These are phyloP conservation scores for Posidonia oceanica DNA, from an alignment of 116 monocot genomes.

Conservation along the genomic window DNA sequence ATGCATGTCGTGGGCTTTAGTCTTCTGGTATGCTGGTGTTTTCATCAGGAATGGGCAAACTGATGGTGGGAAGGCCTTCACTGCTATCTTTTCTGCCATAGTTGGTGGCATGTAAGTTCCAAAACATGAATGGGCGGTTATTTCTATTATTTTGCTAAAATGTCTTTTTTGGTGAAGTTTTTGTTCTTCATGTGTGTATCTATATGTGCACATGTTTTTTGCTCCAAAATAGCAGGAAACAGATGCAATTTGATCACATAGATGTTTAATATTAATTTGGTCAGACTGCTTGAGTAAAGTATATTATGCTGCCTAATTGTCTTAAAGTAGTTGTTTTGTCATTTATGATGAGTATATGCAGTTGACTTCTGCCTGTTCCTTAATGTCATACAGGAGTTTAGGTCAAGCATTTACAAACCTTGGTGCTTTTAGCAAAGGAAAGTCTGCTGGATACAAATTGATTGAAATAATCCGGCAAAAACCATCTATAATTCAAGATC, in stretches of 20 bases:
- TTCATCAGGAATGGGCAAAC: constrained; percentile 91
- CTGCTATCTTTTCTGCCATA: constrained; percentile 95
- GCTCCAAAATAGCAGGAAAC: no score
- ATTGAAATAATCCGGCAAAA: constrained; percentile 75
- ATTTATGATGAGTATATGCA: background rate
- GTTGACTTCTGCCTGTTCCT: background rate
- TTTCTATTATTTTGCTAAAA: background rate
- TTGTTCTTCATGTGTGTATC: no score
- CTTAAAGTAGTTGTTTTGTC: background rate
- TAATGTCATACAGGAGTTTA: constrained; percentile 56
- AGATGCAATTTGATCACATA: no score
- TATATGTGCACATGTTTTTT: no score
- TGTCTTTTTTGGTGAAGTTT: background rate
- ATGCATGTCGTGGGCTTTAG: constrained; percentile 97
- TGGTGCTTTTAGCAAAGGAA: constrained; percentile 94
- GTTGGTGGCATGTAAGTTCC: constrained; percentile 92
- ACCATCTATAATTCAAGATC: constrained; percentile 70
- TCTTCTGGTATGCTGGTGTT: constrained; percentile 98
- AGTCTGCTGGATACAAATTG: constrained; percentile 81
- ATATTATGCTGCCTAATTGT: background rate
- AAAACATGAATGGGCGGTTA: background rate
- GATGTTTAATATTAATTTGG: no score
- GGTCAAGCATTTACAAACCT: constrained; percentile 95
- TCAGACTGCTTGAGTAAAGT: no score
- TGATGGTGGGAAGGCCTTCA: constrained; percentile 98